phyloP scores from a whole-genome alignment of 805 yeast species.

The Yarrowia divulgata region DNA sequence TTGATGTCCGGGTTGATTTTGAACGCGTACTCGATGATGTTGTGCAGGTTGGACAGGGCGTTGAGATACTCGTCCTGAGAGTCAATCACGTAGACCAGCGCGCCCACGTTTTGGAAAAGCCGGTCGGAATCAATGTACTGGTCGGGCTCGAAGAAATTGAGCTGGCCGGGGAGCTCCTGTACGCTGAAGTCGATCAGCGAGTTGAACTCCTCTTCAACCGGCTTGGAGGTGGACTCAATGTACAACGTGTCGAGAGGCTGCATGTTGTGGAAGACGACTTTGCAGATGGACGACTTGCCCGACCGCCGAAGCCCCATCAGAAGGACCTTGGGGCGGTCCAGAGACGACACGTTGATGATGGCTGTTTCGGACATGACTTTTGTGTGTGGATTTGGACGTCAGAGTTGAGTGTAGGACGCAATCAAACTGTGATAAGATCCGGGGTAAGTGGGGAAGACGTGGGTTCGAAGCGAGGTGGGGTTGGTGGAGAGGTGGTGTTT shows the following conservation, averaged over 20 bases:
- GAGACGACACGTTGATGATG: conserved; percentile 36
- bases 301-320: conserved; percentile 84
- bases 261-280: conserved; percentile 95
- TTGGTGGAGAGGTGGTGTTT: no score
- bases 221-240: conserved; percentile 87
- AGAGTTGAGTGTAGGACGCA: not conserved
- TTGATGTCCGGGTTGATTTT: conserved; percentile 83
- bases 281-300: conserved; percentile 94
- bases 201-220: conserved; percentile 81
- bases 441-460: not conserved
- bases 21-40: conserved; percentile 86
- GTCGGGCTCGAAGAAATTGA: conserved; percentile 85
- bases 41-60: conserved; percentile 86
- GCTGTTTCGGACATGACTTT: conserved; percentile 33
- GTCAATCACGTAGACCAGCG: conserved; percentile 92
- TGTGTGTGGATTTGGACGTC: not conserved
- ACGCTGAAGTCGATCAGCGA: conserved; percentile 86
- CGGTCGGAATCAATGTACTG: conserved; percentile 69
- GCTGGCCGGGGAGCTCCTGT: conserved; percentile 94
- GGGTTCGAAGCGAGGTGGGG: not conserved
- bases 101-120: conserved; percentile 82
- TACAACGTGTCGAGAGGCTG: conserved; percentile 93
- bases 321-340: conserved; percentile 69
- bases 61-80: conserved; percentile 93
- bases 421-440: conserved; percentile 9